phyloP scores from a whole-genome alignment of 192 early-diverging fungal species.

The Linnemannia exigua region DNA sequence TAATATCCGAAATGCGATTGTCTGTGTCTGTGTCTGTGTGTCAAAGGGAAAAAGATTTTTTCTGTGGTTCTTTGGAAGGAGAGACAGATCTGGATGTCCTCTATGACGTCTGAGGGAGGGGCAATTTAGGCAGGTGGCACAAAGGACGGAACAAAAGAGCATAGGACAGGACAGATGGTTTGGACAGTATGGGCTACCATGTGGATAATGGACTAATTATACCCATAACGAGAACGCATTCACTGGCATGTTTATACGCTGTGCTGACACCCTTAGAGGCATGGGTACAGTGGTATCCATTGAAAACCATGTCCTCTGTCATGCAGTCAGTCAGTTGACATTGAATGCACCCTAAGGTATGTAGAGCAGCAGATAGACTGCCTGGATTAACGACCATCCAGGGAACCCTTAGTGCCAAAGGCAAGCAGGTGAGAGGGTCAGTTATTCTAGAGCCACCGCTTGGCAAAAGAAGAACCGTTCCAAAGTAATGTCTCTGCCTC shows the following conservation, averaged over 20 bases:
- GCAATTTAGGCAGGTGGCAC: conserved; percentile 4
- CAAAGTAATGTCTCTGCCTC: neutral
- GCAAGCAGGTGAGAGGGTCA: neutral
- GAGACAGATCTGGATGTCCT: neutral
- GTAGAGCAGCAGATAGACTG: too few relatives aligned
- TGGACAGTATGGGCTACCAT: too few relatives aligned
- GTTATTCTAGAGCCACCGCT: neutral
- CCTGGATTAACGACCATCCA: too few relatives aligned
- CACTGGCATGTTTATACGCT: too few relatives aligned
- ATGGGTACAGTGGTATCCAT: too few relatives aligned
- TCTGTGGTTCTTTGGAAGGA: neutral
- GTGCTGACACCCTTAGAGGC: too few relatives aligned
- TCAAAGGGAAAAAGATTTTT: neutral
- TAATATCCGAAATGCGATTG: neutral
- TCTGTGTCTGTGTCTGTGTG: neutral
- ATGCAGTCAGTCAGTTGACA: too few relatives aligned
- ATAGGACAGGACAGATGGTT: neutral
- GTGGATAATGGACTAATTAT: too few relatives aligned
- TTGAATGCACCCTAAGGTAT: too few relatives aligned
- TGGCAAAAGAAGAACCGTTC: neutral
- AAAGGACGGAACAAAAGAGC: neutral
- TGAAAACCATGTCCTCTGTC: too few relatives aligned
- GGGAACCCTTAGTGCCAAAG: too few relatives aligned
- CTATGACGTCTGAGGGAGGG: neutral
- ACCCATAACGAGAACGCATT: too few relatives aligned